Percentiles rank a stretch among this genome's conserved stretches.
Conservation (phyloP, 179 eudicot genomes). For the Heliamphora pulchella region DNA sequence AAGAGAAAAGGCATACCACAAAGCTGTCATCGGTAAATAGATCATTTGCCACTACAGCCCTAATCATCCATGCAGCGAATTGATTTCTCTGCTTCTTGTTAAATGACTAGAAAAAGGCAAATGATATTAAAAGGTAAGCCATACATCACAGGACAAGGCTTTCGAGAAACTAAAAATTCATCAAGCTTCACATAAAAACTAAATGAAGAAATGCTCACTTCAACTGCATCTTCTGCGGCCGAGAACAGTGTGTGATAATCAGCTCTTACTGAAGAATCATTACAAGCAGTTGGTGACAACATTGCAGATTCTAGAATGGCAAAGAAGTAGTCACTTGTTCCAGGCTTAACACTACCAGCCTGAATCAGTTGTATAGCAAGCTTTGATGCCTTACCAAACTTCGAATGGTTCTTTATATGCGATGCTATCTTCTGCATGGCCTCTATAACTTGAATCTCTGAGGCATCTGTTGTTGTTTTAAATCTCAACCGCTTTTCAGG, state of each 20-base stretch:
- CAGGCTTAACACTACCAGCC: constrained; percentile 78
- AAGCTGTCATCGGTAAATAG: constrained; percentile 96
- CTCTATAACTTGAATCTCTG: constrained; percentile 66
- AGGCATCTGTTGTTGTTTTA: constrained; percentile 85
- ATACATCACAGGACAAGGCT: neutral
- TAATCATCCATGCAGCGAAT: constrained; percentile 57
- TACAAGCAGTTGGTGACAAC: constrained; percentile 60
- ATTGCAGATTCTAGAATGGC: constrained; percentile 78
- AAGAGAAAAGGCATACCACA: constrained; percentile 56
- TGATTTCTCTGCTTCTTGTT: constrained; percentile 64
- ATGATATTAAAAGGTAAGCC: constrained; percentile 4
- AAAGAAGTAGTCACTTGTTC: constrained; percentile 59
- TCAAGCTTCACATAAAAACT: neutral
- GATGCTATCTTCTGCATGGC: constrained; percentile 92
- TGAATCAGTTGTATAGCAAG: constrained; percentile 83
- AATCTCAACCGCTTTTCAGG: constrained; percentile 65
- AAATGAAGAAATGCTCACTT: constrained; percentile 48
- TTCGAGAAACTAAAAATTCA: neutral
- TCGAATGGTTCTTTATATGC: constrained; percentile 61
- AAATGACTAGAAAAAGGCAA: constrained; percentile 47
- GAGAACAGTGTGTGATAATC: constrained; percentile 82
- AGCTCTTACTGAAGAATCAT: constrained; percentile 55
- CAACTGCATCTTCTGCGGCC: constrained; percentile 67
- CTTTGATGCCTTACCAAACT: constrained; percentile 83
- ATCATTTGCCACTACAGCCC: constrained; percentile 86